phyloP scores from a whole-genome alignment of 129 eudicot genomes.

The Helianthus tuberosus region DNA sequence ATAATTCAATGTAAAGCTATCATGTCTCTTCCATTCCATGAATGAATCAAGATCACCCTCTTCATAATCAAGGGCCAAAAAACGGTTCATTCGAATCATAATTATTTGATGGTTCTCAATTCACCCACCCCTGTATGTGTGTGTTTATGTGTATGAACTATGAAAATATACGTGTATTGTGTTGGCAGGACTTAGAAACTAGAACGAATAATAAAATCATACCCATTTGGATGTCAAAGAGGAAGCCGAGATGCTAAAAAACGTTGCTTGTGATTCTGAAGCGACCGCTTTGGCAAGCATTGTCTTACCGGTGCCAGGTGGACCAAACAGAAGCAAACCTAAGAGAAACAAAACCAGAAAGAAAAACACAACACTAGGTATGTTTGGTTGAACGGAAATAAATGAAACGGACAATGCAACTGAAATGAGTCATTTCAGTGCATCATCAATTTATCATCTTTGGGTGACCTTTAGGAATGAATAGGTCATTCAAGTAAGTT shows the following conservation, averaged over 20 bases:
- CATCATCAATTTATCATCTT: not conserved
- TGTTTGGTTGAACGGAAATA: not conserved
- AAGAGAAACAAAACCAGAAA: slow-evolving; percentile 22
- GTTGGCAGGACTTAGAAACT: not conserved
- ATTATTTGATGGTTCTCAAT: not conserved
- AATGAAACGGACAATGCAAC: not conserved
- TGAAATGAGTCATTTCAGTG: not conserved
- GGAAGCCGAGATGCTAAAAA: slow-evolving; percentile 95
- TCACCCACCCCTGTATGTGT: not conserved
- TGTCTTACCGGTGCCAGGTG: slow-evolving; percentile 99
- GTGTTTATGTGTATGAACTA: not conserved
- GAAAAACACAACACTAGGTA: not conserved
- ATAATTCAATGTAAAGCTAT: not conserved
- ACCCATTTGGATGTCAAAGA: slow-evolving; percentile 99
- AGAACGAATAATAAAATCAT: not conserved
- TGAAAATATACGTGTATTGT: not conserved
- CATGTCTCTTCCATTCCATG: slow-evolving; percentile 1
- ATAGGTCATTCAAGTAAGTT: not conserved
- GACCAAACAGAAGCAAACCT: slow-evolving; percentile 99
- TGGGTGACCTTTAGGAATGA: not conserved
- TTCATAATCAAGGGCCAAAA: not conserved
- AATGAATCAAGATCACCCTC: not conserved
- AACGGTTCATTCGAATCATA: not conserved
- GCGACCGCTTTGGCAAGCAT: slow-evolving; percentile 99
- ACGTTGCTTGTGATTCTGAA: slow-evolving; percentile 93